A percentile compares a stretch with the other conserved stretches of the same genome.
Conservation (phyloP, 768 basidiomycete genomes). For the Leccinum incarnatum region DNA sequence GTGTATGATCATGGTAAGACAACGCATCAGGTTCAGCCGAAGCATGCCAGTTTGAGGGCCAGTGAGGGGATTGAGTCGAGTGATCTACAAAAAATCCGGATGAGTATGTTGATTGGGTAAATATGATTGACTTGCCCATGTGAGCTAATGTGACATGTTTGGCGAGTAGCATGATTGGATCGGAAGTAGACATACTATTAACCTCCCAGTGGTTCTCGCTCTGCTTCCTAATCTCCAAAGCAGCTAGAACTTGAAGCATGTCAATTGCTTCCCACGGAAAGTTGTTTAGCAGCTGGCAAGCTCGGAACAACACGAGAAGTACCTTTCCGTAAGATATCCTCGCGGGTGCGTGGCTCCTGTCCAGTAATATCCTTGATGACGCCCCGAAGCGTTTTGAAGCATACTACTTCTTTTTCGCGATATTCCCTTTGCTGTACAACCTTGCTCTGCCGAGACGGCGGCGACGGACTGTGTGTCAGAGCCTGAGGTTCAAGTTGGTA, state of each 20-base stretch:
- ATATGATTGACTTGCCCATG: slow-evolving; percentile 1
- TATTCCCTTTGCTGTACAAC: slow-evolving; percentile 17
- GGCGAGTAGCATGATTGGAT: not conserved
- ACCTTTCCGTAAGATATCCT: slow-evolving; percentile 23
- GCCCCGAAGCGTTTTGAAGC: slow-evolving; percentile 17
- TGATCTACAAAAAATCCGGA: slow-evolving; percentile 1
- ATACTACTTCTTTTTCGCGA: slow-evolving; percentile 22
- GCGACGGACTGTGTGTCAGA: not conserved
- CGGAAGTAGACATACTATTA: not conserved
- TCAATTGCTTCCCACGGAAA: slow-evolving; percentile 4
- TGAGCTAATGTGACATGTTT: not conserved
- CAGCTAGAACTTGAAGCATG: not conserved
- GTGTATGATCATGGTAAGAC: not conserved
- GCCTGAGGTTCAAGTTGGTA: not conserved
- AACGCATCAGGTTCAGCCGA: not conserved
- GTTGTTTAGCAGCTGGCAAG: slow-evolving; percentile 2
- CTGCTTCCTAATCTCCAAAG: not conserved
- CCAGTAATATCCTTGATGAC: slow-evolving; percentile 14
- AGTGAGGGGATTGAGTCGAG: not conserved
- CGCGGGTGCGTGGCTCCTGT: slow-evolving; percentile 12
- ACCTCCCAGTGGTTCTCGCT: not conserved
- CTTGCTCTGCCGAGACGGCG: slow-evolving; percentile 11
- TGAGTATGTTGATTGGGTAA: not conserved
- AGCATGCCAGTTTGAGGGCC: not conserved
- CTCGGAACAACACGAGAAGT: not conserved